These are phyloP conservation scores for Tagetes patula DNA, from an alignment of 129 eudicot genomes.

Conservation along the genomic window DNA sequence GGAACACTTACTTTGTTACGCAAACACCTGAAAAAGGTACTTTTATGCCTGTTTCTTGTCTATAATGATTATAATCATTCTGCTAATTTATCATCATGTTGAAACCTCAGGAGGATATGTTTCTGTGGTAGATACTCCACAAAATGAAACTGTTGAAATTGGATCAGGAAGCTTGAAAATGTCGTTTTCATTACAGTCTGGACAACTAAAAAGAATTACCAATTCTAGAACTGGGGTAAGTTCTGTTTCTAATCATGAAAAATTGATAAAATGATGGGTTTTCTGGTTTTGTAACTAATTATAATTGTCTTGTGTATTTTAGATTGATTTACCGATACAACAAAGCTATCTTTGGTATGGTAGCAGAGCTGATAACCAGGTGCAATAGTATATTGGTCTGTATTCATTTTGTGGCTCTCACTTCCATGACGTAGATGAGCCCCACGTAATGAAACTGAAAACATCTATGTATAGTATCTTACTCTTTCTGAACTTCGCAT, in stretches of 20 bases:
- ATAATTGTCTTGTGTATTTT: slow-evolving; percentile 7
- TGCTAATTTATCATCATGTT: neutral
- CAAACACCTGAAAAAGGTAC: slow-evolving; percentile 56
- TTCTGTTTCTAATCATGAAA: neutral
- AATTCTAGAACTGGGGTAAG: slow-evolving; percentile 69
- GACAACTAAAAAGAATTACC: slow-evolving; percentile 61
- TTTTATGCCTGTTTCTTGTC: neutral
- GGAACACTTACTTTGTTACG: slow-evolving; percentile 85
- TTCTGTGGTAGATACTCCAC: slow-evolving; percentile 32
- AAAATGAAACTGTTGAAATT: slow-evolving; percentile 53
- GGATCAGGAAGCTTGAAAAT: slow-evolving; percentile 85
- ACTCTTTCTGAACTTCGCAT: neutral
- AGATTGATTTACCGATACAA: slow-evolving; percentile 81
- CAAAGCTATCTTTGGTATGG: slow-evolving; percentile 89
- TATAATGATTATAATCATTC: neutral
- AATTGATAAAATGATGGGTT: too few relatives aligned
- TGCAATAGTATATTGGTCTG: slow-evolving; percentile 3
- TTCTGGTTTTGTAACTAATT: neutral
- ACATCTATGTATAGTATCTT: neutral
- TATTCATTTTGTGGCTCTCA: neutral
- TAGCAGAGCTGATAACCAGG: slow-evolving; percentile 56
- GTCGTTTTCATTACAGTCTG: slow-evolving; percentile 72
- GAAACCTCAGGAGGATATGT: slow-evolving; percentile 42
- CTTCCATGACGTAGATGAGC: neutral
- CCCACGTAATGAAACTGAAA: neutral